Evolutionary conservation across 2,329 filamentous ascomycete species (phyloP).

Genomic region (Talaromyces sp.): DNA sequence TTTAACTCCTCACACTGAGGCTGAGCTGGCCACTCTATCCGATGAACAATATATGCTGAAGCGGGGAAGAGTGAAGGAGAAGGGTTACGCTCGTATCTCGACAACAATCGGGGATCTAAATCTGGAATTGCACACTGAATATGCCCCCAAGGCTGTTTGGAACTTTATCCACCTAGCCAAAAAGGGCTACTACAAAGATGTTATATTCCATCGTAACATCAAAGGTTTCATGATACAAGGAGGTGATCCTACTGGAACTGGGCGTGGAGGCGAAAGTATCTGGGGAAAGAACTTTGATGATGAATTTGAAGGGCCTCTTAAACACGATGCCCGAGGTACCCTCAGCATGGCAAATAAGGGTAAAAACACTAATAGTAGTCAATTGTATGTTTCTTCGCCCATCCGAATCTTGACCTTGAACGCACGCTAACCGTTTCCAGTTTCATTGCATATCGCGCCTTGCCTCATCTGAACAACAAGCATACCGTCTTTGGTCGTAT

Average conservation of each 20-base stretch:
- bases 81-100: conserved; percentile 84
- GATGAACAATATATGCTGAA: conserved; percentile 97
- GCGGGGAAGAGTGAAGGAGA: conserved; percentile 79
- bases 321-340: conserved; percentile 75
- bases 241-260: conserved; percentile 88
- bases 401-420: not conserved
- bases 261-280: conserved; percentile 79
- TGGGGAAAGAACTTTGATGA: conserved; percentile 95
- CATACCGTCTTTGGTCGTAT: conserved; percentile 94
- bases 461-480: conserved; percentile 84
- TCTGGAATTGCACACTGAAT: conserved; percentile 84
- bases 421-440: conserved; percentile 20
- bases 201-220: conserved; percentile 89
- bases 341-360: conserved; percentile 98
- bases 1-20: conserved; percentile 83
- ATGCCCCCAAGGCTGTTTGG: conserved; percentile 89
- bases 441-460: conserved; percentile 84
- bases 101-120: conserved; percentile 82
- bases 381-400: conserved; percentile 53
- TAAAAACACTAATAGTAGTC: conserved; percentile 92
- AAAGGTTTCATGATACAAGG: conserved; percentile 97
- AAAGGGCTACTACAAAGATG: conserved; percentile 80
- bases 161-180: conserved; percentile 88
- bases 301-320: conserved; percentile 82
- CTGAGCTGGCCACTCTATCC: conserved; percentile 75